Evolutionary conservation across 2,329 filamentous ascomycete species (phyloP).

Genomic region (Cylindrodendrum hubeiense): DNA sequence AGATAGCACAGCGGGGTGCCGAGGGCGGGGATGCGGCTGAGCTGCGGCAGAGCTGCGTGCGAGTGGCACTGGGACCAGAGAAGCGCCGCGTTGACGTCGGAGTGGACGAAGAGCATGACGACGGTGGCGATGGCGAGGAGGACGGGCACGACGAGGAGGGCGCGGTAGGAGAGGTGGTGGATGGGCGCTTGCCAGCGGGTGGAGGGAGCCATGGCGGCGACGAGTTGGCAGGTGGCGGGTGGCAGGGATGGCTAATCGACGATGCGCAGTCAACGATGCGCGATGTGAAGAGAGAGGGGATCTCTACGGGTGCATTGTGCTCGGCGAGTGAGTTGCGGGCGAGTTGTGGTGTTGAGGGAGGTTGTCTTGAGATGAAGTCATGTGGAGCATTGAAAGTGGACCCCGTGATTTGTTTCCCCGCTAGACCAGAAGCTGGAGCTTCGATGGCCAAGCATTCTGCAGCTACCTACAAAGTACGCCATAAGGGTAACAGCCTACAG

Average conservation of each 20-base stretch:
- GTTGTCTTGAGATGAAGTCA: slow-evolving; percentile 2
- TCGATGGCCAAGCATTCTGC: background rate
- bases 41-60: slow-evolving; percentile 56
- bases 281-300: background rate
- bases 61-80: slow-evolving; percentile 68
- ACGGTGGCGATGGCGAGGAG: slow-evolving; percentile 59
- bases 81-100: slow-evolving; percentile 63
- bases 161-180: slow-evolving; percentile 64
- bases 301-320: background rate
- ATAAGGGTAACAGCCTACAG: too few species aligned
- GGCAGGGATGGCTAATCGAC: background rate
- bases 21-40: slow-evolving; percentile 59
- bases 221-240: background rate
- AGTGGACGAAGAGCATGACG: slow-evolving; percentile 57
- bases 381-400: background rate
- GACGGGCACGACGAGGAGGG: slow-evolving; percentile 63
- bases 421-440: background rate
- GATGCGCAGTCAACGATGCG: too few species aligned
- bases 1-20: slow-evolving; percentile 63
- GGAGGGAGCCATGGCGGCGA: background rate
- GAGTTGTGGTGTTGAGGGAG: background rate
- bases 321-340: background rate
- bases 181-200: slow-evolving; percentile 58
- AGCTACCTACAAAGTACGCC: too few species aligned
- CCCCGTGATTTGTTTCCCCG: background rate